phyloP scores from a whole-genome alignment of 768 basidiomycete genomes.

The Amanita inopinata region DNA sequence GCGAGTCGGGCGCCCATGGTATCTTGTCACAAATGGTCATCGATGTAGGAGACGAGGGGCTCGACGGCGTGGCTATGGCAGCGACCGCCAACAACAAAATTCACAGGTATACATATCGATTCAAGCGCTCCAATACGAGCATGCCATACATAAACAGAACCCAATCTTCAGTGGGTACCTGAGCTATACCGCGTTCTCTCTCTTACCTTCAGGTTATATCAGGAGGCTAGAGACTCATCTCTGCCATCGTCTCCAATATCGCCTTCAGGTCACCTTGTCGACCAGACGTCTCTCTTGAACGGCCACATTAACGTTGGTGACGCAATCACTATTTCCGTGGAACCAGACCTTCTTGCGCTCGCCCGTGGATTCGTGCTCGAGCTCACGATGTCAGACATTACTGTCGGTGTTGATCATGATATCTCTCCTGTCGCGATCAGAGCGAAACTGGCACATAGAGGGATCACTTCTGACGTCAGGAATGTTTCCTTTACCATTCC shows the following conservation, averaged over 20 bases:
- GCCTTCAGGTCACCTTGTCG: too few species aligned
- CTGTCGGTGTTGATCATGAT: conserved; percentile 77
- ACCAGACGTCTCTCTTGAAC: conserved; percentile 28
- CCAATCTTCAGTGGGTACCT: conserved; percentile 3
- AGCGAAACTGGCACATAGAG: conserved; percentile 1
- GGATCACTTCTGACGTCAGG: too few species aligned
- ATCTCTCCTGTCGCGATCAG: conserved; percentile 26
- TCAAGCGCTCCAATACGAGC: conserved; percentile 32
- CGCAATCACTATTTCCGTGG: conserved; percentile 78
- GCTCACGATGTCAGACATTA: conserved; percentile 51
- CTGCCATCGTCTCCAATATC: neutral
- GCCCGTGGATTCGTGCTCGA: conserved; percentile 76
- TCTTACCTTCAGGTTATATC: too few species aligned
- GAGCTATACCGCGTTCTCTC: too few species aligned
- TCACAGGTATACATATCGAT: conserved; percentile 72
- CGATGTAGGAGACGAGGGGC: conserved; percentile 2
- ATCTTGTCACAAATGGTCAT: conserved; percentile 1
- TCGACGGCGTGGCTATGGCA: conserved; percentile 7
- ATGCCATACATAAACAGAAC: neutral
- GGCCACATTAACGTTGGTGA: conserved; percentile 78
- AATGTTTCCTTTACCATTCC: too few species aligned
- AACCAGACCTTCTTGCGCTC: conserved; percentile 77
- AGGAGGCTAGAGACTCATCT: neutral
- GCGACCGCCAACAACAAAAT: conserved; percentile 34
- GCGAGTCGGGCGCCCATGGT: conserved; percentile 6